A percentile compares a stretch with the other conserved stretches of the same genome.
phyloP scores from a whole-genome alignment of 1,139 yeast species.

The Geotrichum reessii region DNA sequence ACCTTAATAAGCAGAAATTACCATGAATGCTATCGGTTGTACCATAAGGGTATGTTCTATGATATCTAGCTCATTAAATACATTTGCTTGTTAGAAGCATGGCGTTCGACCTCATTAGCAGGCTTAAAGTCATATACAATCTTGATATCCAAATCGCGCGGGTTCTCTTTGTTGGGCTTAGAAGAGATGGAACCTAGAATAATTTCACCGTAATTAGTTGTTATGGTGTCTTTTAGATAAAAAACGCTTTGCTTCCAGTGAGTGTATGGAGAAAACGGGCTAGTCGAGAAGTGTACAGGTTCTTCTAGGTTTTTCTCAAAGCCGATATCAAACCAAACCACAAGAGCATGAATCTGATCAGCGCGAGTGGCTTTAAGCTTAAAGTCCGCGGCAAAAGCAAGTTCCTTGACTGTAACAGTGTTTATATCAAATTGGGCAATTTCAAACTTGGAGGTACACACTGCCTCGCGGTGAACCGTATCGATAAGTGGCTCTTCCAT shows the following conservation, averaged over 20 bases:
- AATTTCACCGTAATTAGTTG: conserved; percentile 68
- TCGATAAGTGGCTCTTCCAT: conserved; percentile 94
- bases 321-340: conserved; percentile 92
- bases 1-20: too few species aligned
- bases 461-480: conserved; percentile 75
- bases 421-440: conserved; percentile 82
- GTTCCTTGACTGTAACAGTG: conserved; percentile 76
- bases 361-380: conserved; percentile 65
- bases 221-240: conserved; percentile 77
- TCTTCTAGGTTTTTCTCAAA: conserved; percentile 51
- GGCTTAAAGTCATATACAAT: conserved; percentile 51
- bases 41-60: background rate
- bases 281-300: conserved; percentile 41
- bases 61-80: conserved; percentile 17
- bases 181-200: conserved; percentile 68
- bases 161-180: conserved; percentile 70
- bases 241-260: conserved; percentile 96
- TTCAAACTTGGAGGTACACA: conserved; percentile 62
- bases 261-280: conserved; percentile 43
- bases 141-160: conserved; percentile 53
- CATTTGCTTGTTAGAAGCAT: conserved; percentile 5
- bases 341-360: conserved; percentile 81
- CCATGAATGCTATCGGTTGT: background rate
- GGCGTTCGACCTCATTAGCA: conserved; percentile 20
- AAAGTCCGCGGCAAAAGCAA: conserved; percentile 67